Evolutionary conservation across 2,329 filamentous ascomycete genomes (phyloP), one percentile per base, ranked within the genome.

Genomic region (Dothiorella sarmentorum): DNA sequence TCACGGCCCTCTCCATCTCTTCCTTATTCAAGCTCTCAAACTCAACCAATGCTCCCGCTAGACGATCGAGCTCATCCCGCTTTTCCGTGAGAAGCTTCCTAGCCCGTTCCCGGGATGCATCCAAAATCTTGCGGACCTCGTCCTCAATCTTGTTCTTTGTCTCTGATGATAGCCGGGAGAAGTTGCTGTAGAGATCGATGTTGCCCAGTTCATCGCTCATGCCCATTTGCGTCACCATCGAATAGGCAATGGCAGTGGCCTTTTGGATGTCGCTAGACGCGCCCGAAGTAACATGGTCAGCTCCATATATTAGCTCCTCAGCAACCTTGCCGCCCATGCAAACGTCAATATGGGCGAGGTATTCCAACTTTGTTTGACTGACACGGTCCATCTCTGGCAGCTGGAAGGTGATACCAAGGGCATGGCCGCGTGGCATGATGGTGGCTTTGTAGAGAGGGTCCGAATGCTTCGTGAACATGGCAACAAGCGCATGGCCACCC

Each of bases 381-480:
- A 96, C 91, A 73, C 92, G 91, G 76, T 97, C 92, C 80, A 96
- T 91, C 70, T 94, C 88, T 0, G 92, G 92, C 22, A 99, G 80
- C 73, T 88, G 88, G 63, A 89, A 89, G 0, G 94, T 99, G 63
- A 96, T 85, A 61, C 94, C 94, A 7, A 97, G 81, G 22, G 89
- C 85, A 67, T 87, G 86, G 10, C 94, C 94, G 67, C 95, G 88
- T 56, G 94, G 92, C 67, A 99, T 88, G 66, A 99, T 95, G 0
- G 94, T 99, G 51, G 96, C 92, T 77, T 99, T 99, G 82, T 99
- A 97, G 1, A 99, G 81, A 29, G 88, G 89, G 63, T 82, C 87
- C 55, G 88, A 84, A 35, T 84, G 85, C 61, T 88, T 86, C 11
- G 87, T 90, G 65, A 93, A 91, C 68, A 97, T 86, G 58, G 88